These are phyloP conservation scores for Melanogaster broomeanus DNA, from an alignment of 768 basidiomycete species.

Conservation along the genomic window DNA sequence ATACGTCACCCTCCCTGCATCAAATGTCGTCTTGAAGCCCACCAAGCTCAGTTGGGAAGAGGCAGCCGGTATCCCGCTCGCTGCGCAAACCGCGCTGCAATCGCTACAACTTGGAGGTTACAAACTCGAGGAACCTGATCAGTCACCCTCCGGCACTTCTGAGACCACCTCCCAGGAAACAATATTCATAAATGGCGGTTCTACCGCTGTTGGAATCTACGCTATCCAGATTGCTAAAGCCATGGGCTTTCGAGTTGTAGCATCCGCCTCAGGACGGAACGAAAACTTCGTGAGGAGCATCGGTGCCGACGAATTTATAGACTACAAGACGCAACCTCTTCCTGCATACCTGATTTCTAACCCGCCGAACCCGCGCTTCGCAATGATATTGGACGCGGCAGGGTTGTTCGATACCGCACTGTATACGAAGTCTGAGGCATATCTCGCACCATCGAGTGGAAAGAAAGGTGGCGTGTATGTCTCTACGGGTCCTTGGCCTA, in stretches of 20 bases:
- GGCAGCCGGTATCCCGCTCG: constrained; percentile 63
- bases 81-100: constrained; percentile 59
- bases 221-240: constrained; percentile 76
- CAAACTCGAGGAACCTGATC: constrained; percentile 38
- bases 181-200: constrained; percentile 72
- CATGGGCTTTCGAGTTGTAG: constrained; percentile 56
- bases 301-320: constrained; percentile 72
- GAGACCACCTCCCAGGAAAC: constrained; percentile 38
- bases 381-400: constrained; percentile 61
- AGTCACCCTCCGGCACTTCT: not conserved
- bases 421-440: constrained; percentile 51
- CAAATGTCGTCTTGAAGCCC: constrained; percentile 36
- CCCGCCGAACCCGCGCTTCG: constrained; percentile 51
- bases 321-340: constrained; percentile 58
- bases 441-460: constrained; percentile 37
- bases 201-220: constrained; percentile 64
- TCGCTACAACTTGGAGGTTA: constrained; percentile 48
- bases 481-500: constrained; percentile 50
- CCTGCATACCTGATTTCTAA: constrained; percentile 44
- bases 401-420: constrained; percentile 50
- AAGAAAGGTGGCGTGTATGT: constrained; percentile 52
- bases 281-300: constrained; percentile 53
- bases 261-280: constrained; percentile 62
- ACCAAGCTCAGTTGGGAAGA: constrained; percentile 50
- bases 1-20: constrained; percentile 47